Conservation (phyloP, 345 rosid species). For the Hypericum androsaemum region DNA sequence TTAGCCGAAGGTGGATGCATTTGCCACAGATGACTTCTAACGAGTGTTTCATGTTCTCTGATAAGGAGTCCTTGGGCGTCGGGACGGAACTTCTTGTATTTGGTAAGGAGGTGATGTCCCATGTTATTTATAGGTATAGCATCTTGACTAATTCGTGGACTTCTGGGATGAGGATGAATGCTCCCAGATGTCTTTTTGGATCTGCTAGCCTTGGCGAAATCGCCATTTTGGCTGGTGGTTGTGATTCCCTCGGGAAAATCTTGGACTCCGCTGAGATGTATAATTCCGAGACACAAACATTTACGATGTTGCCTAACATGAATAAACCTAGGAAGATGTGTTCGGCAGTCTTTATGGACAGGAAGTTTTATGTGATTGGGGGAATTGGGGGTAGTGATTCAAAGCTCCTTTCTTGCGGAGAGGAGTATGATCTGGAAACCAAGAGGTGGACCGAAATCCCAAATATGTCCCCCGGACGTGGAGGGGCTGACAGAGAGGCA, state of each 20-base stretch:
- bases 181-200: constrained; percentile 86
- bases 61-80: constrained; percentile 87
- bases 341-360: constrained; percentile 84
- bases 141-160: constrained; percentile 76
- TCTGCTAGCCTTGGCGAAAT: constrained; percentile 86
- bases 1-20: constrained; percentile 64
- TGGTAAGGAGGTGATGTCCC: constrained; percentile 51
- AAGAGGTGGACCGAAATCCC: constrained; percentile 69
- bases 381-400: constrained; percentile 56
- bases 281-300: constrained; percentile 70
- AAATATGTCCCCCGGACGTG: constrained; percentile 64
- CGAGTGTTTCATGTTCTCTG: constrained; percentile 60
- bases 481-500: constrained; percentile 27
- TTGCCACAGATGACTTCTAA: constrained; percentile 65
- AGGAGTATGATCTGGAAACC: constrained; percentile 65
- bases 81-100: constrained; percentile 90
- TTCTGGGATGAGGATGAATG: constrained; percentile 62
- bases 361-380: constrained; percentile 81
- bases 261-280: constrained; percentile 72
- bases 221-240: constrained; percentile 85
- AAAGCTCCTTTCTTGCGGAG: constrained; percentile 60
- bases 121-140: constrained; percentile 81
- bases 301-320: constrained; percentile 66
- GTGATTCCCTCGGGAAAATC: constrained; percentile 51
- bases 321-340: constrained; percentile 82